Evolutionary conservation across 148 eudicot species (phyloP).

Genomic region (Selenicereus undatus): DNA sequence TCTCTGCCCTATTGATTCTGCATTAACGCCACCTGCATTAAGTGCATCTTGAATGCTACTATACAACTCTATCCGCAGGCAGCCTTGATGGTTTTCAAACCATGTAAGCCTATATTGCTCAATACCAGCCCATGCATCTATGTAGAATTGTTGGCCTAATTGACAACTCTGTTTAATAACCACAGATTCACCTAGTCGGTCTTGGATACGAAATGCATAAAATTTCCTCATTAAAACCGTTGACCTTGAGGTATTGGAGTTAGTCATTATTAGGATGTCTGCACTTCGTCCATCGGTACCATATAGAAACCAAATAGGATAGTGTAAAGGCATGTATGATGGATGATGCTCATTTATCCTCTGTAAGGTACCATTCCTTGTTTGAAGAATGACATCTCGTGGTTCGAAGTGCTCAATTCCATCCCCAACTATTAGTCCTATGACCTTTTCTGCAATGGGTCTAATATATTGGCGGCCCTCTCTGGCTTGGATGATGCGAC

Average conservation of each 20-base stretch:
- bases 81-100: not conserved
- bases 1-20: not conserved
- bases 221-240: not conserved
- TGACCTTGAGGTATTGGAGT: not conserved
- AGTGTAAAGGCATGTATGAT: no score
- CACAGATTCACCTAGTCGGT: not conserved
- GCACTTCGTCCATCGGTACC: no score
- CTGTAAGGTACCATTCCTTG: no score
- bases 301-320: no score
- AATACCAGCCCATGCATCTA: not conserved
- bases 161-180: not conserved
- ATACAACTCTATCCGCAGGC: not conserved
- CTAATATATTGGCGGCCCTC: no score
- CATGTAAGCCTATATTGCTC: not conserved
- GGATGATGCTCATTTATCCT: no score
- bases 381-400: no score
- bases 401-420: no score
- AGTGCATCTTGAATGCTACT: not conserved
- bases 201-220: not conserved
- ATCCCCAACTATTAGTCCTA: no score
- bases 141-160: not conserved
- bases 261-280: no score
- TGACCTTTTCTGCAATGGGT: no score
- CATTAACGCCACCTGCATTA: not conserved
- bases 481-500: no score